Evolutionary conservation across 129 eudicot species (phyloP), one percentile per base, ranked within the genome.

Genomic region (Arctium lappa): DNA sequence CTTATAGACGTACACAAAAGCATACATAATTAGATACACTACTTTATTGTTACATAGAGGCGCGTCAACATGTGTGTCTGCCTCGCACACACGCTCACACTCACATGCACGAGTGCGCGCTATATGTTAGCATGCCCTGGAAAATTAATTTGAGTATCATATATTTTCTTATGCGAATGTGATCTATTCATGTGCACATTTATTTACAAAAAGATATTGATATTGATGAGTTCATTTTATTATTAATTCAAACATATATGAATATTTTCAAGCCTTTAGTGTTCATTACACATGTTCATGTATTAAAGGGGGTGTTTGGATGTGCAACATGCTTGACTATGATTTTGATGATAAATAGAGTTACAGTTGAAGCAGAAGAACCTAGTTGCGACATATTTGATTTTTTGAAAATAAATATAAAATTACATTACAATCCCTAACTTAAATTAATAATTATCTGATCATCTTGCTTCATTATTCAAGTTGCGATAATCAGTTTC

Each of bases 101-200:
- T 48, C 32, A 76, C 42, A 9, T 53, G 29, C n/a, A 27, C 16
- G 4, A n/a, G 66, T 16, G 9, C 15, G 1, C 5, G 69, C 29
- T 13, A 66, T 34, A 79, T 29, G 44, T 78, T 63, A 78, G 50
- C 63, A 32, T 46, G 82, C 31, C 44, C 13, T 79, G 18, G 63
- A 7, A 60, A 9, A 42, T 68, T 31, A 36, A 9, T 70, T n/a
- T 70, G 6, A 79, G 33, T 12, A 33, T 32, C 50, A 44, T 31
- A 50, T 72, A 73, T 80, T 34, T 53, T 72, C 56, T 46, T 72
- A 22, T 38, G 65, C 29, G 39, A 50, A 70, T 69, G 40, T 12
- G 70, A 34, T 33, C 31, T 53, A 12, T 81, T 34, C 72, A 81
- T 53, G 84, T 74, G 84, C 84, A 30, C 78, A 53, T 72, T 72